Evolutionary conservation across 257 asterid genomes (phyloP).

Genomic region (Cinchona pubescens): DNA sequence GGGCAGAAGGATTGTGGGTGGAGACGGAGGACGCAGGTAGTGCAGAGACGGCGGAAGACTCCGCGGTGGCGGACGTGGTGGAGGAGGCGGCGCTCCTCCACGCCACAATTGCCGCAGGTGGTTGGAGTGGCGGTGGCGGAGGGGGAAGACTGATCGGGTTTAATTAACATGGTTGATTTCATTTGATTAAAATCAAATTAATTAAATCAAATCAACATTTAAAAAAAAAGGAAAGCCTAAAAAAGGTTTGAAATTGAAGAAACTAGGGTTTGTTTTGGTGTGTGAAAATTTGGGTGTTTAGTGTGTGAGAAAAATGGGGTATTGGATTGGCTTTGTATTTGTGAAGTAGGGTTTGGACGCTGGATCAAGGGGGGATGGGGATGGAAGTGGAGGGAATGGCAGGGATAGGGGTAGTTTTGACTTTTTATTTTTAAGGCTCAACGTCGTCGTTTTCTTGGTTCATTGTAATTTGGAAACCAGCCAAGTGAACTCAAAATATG

Average conservation of each 20-base stretch:
- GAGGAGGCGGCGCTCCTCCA: slow-evolving; percentile 57
- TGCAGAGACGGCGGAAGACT: slow-evolving; percentile 67
- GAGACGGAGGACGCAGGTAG: slow-evolving; percentile 83
- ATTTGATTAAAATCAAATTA: background rate
- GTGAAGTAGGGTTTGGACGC: background rate
- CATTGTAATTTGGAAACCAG: background rate
- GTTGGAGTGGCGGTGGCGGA: slow-evolving; percentile 19
- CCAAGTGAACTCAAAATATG: no score
- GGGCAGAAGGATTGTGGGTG: no score
- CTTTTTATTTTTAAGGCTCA: background rate
- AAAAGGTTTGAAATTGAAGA: background rate
- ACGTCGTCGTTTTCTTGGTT: background rate
- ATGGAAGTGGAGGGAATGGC: background rate
- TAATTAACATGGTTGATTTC: slow-evolving; percentile 23
- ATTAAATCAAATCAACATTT: background rate
- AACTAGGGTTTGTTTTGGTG: background rate
- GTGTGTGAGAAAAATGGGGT: background rate
- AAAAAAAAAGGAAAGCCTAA: background rate
- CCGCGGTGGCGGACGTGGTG: slow-evolving; percentile 76
- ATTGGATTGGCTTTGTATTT: no score
- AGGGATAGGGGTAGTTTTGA: background rate
- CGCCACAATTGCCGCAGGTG: slow-evolving; percentile 62
- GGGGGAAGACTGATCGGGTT: slow-evolving; percentile 33
- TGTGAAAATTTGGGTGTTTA: background rate
- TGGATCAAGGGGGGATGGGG: no score